phyloP scores from a whole-genome alignment of 2,329 filamentous ascomycete genomes.

The Pseudocercospora fijiensis region DNA sequence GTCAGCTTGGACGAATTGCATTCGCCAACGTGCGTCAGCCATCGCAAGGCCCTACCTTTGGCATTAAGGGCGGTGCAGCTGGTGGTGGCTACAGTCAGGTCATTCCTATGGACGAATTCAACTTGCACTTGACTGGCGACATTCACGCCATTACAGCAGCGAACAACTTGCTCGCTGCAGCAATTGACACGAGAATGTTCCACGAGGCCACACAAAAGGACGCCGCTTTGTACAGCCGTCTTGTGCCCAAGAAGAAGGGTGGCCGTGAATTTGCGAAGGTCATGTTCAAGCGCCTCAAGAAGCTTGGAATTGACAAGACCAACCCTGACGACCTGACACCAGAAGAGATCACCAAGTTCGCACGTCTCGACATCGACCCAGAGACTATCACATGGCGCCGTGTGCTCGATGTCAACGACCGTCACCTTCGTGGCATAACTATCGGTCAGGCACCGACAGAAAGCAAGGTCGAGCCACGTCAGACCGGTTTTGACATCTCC shows the following conservation, averaged over 20 bases:
- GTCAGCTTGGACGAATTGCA: conserved; percentile 79
- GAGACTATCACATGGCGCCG: conserved; percentile 96
- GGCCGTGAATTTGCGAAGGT: conserved; percentile 81
- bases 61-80: conserved; percentile 96
- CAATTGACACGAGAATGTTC: conserved; percentile 97
- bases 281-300: conserved; percentile 91
- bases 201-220: conserved; percentile 96
- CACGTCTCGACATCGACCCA: conserved; percentile 92
- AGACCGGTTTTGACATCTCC: conserved; percentile 96
- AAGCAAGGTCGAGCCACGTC: conserved; percentile 73
- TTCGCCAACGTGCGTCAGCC: conserved; percentile 98
- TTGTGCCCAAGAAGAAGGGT: conserved; percentile 88
- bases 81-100: conserved; percentile 98
- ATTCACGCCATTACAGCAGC: conserved; percentile 96
- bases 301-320: conserved; percentile 93
- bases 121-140: conserved; percentile 93
- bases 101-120: conserved; percentile 99
- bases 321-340: conserved; percentile 85
- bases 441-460: conserved; percentile 87
- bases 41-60: conserved; percentile 95
- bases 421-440: conserved; percentile 85
- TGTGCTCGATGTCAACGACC: conserved; percentile 95
- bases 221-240: conserved; percentile 76
- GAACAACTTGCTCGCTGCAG: conserved; percentile 93
- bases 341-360: conserved; percentile 84